A percentile compares a stretch with the other conserved stretches of the same genome.
phyloP scores from a whole-genome alignment of 108 stramenopile genomes.

The Fistulifera solaris region DNA sequence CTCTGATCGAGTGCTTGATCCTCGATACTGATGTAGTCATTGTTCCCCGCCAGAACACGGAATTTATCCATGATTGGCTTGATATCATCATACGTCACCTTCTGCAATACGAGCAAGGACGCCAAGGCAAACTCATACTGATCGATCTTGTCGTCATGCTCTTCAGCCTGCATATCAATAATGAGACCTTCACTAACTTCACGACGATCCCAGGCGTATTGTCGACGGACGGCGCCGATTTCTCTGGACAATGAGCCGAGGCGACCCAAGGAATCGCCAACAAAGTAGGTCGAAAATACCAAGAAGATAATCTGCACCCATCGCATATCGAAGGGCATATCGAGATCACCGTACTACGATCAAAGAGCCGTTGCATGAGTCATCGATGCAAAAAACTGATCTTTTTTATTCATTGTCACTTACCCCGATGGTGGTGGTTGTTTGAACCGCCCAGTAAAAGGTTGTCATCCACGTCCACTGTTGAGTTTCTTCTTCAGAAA shows the following conservation, averaged over 20 bases:
- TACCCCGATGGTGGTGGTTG: conserved; percentile 22
- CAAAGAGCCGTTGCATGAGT: neutral
- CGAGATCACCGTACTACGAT: conserved; percentile 28
- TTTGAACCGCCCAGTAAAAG: conserved; percentile 49
- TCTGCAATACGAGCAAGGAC: conserved; percentile 32
- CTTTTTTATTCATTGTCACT: neutral
- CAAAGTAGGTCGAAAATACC: conserved; percentile 34
- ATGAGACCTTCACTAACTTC: conserved; percentile 25
- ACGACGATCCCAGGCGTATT: conserved; percentile 41
- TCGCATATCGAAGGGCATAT: conserved; percentile 27
- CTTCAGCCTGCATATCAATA: conserved; percentile 25
- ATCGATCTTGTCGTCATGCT: conserved; percentile 27
- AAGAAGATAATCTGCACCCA: conserved; percentile 42
- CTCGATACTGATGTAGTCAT: conserved; percentile 17
- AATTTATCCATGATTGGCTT: conserved; percentile 48
- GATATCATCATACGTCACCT: conserved; percentile 29
- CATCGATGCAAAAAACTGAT: conserved; percentile 2
- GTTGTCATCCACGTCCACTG: conserved; percentile 42
- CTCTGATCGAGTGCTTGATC: too few relatives aligned
- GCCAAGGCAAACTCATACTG: conserved; percentile 49
- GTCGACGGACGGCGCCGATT: conserved; percentile 16
- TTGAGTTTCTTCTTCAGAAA: conserved; percentile 13
- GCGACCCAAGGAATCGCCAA: conserved; percentile 26
- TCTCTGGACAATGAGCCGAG: conserved; percentile 20
- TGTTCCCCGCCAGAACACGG: conserved; percentile 27